Conservation (phyloP, 768 basidiomycete species). For the Kwoniella mangroviensis region DNA sequence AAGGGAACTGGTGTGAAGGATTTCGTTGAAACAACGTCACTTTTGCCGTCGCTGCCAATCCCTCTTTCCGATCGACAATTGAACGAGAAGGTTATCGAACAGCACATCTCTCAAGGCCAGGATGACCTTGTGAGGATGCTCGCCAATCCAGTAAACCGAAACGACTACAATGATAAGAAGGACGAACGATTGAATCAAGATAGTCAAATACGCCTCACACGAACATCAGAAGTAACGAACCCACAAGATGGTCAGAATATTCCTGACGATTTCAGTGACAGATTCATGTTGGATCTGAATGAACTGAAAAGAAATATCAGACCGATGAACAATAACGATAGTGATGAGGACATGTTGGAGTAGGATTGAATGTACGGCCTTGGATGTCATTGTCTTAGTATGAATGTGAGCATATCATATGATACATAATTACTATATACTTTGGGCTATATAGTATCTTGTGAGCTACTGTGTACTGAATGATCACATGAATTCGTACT, state of each 20-base stretch:
- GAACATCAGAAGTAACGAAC: no score
- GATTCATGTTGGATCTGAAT: slow-evolving; percentile 11
- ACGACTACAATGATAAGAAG: not conserved
- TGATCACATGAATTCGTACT: no score
- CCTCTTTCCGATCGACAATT: not conserved
- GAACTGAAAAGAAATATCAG: slow-evolving; percentile 18
- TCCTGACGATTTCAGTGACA: no score
- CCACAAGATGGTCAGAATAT: no score
- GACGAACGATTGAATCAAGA: not conserved
- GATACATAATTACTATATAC: no score
- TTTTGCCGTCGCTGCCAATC: not conserved
- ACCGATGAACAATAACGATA: not conserved
- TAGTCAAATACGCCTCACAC: no score
- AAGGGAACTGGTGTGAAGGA: no score
- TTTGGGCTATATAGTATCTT: no score
- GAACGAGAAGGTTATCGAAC: not conserved
- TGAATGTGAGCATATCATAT: slow-evolving; percentile 5
- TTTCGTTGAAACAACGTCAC: no score
- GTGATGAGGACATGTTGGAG: not conserved
- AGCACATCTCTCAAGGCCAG: no score
- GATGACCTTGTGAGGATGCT: no score
- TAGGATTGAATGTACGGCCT: not conserved
- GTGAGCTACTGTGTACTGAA: no score
- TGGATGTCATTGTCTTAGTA: not conserved
- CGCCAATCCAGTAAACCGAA: not conserved